phyloP scores from a whole-genome alignment of 805 yeast species.

The Yamadazyma endophytica region DNA sequence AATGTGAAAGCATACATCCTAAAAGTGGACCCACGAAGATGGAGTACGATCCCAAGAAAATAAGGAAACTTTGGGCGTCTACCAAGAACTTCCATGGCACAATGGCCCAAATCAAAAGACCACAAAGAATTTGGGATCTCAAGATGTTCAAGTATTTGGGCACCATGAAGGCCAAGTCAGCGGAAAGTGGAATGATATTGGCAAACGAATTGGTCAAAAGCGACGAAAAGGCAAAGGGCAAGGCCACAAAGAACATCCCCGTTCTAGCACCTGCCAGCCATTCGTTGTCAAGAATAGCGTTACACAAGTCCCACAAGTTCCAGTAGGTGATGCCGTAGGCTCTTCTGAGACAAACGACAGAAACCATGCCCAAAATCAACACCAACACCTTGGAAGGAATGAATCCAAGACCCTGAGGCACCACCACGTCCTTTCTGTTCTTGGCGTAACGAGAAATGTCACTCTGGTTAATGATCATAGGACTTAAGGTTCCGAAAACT shows the following conservation, averaged over 20 bases:
- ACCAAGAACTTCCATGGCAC: constrained; percentile 14
- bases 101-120: constrained; percentile 12
- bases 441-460: constrained; percentile 13
- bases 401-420: constrained; percentile 11
- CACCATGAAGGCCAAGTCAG: constrained; percentile 19
- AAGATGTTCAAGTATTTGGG: constrained; percentile 23
- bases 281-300: constrained; percentile 20
- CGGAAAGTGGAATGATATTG: constrained; percentile 18
- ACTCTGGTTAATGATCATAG: constrained; percentile 14
- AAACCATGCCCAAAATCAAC: constrained; percentile 11
- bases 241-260: constrained; percentile 15
- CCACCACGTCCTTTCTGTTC: constrained; percentile 8
- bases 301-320: constrained; percentile 22
- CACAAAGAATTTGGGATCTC: constrained; percentile 11
- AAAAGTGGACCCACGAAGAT: constrained; percentile 12
- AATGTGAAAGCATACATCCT: constrained; percentile 10
- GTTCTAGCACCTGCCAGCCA: constrained; percentile 22
- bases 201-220: constrained; percentile 26
- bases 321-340: constrained; percentile 18
- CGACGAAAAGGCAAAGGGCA: constrained; percentile 15
- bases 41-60: constrained; percentile 11
- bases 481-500: constrained; percentile 11
- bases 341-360: constrained; percentile 8
- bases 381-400: constrained; percentile 11
- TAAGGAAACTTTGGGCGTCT: constrained; percentile 9